Conservation (phyloP, 768 basidiomycete species). For the Baorangia bicolor region DNA sequence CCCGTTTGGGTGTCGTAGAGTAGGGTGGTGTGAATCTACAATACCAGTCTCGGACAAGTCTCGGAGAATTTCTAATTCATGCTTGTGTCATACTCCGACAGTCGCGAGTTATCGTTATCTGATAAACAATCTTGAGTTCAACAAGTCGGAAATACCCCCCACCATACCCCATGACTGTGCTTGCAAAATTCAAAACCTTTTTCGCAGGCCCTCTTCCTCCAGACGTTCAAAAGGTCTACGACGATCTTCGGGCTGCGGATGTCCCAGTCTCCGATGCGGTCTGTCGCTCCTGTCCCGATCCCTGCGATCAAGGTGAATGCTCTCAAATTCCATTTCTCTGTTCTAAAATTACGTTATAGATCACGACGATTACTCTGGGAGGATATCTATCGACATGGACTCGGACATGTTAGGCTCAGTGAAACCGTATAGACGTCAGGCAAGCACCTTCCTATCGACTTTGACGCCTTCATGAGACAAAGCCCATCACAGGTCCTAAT, state of each 20-base stretch:
- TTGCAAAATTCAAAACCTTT: conserved; percentile 27
- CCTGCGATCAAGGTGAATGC: conserved; percentile 65
- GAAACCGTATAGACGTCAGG: conserved; percentile 82
- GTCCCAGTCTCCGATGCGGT: conserved; percentile 67
- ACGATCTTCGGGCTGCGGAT: conserved; percentile 52
- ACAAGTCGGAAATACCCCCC: neutral
- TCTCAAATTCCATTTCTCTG: conserved; percentile 26
- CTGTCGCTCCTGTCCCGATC: conserved; percentile 74
- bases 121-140: neutral
- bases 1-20: neutral
- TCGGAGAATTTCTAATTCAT: neutral
- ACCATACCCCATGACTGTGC: conserved; percentile 19
- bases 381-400: conserved; percentile 77
- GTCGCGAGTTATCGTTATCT: conserved; percentile 3
- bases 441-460: conserved; percentile 27
- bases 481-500: conserved; percentile 63
- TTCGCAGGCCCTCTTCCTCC: conserved; percentile 20
- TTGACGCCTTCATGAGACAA: neutral
- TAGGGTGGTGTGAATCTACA: neutral
- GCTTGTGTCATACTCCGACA: neutral
- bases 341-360: conserved; percentile 39
- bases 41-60: neutral
- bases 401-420: conserved; percentile 83
- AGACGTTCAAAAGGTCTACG: conserved; percentile 41
- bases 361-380: conserved; percentile 70